Conservation (phyloP, 2,329 filamentous ascomycete genomes). For the Mycosphaerella sp. region DNA sequence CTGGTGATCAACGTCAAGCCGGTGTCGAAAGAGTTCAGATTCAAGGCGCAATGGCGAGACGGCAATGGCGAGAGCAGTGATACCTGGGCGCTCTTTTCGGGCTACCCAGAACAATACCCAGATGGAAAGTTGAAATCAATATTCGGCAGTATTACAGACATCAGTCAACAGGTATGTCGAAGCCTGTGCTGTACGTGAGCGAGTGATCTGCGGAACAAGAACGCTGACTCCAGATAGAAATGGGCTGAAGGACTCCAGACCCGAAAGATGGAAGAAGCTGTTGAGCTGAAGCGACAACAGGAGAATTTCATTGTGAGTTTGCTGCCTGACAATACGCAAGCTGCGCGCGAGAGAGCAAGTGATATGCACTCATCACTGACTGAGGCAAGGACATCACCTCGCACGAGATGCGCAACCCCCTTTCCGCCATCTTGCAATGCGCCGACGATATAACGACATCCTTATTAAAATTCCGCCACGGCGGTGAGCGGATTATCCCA, state of each 20-base stretch:
- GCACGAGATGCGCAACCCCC: slow-evolving; percentile 58
- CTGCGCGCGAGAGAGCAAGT: not conserved
- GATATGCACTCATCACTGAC: too few species aligned
- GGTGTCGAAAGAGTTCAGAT: slow-evolving; percentile 67
- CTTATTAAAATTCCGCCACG: slow-evolving; percentile 39
- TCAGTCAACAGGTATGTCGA: slow-evolving; percentile 57
- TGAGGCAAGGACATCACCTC: slow-evolving; percentile 34
- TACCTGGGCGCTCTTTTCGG: slow-evolving; percentile 72
- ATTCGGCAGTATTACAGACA: slow-evolving; percentile 77
- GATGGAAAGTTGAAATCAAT: slow-evolving; percentile 64
- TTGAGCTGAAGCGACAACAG: slow-evolving; percentile 73
- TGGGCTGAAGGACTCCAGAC: slow-evolving; percentile 76
- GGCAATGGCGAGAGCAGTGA: slow-evolving; percentile 56
- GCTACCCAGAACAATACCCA: slow-evolving; percentile 63
- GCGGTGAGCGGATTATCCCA: slow-evolving; percentile 35
- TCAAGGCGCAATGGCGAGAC: slow-evolving; percentile 60
- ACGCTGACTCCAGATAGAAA: slow-evolving; percentile 42
- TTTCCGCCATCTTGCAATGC: slow-evolving; percentile 69
- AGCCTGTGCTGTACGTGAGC: too few species aligned
- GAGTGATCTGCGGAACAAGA: too few species aligned
- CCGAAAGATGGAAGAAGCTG: slow-evolving; percentile 69
- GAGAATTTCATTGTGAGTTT: slow-evolving; percentile 24
- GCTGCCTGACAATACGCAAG: not conserved
- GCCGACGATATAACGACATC: slow-evolving; percentile 64
- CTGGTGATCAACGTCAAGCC: slow-evolving; percentile 57